Evolutionary conservation across 2,329 filamentous ascomycete species (phyloP).

Genomic region (Monosporascus sp.): DNA sequence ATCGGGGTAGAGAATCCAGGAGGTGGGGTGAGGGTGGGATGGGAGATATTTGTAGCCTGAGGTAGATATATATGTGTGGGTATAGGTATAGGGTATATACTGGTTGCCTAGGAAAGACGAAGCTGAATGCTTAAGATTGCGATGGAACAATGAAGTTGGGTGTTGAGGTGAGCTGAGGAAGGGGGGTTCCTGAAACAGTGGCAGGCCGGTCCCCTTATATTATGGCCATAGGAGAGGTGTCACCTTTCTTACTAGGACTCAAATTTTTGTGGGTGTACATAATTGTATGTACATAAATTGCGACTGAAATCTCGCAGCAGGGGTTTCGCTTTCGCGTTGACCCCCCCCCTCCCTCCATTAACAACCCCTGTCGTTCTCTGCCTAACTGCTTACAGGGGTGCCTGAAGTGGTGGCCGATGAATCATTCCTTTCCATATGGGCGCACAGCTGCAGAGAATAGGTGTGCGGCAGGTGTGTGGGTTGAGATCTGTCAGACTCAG

Average conservation of each 20-base stretch:
- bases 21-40: constrained; percentile 1
- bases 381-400: neutral
- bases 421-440: neutral
- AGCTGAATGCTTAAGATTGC: no score
- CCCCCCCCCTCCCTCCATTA: neutral
- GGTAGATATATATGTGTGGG: neutral
- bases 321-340: neutral
- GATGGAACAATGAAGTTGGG: no score
- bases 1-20: constrained; percentile 8
- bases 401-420: neutral
- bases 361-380: neutral
- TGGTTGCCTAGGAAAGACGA: no score
- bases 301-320: neutral
- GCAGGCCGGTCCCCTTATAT: neutral
- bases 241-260: neutral
- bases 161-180: neutral
- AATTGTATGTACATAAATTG: neutral
- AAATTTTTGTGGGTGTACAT: neutral
- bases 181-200: neutral
- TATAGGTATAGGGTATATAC: neutral
- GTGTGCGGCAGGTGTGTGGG: neutral
- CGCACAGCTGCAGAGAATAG: neutral
- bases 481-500: neutral
- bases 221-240: neutral
- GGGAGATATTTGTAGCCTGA: neutral